phyloP scores from a whole-genome alignment of 2,329 filamentous ascomycete species.

The Neocatenulostroma microsporum region DNA sequence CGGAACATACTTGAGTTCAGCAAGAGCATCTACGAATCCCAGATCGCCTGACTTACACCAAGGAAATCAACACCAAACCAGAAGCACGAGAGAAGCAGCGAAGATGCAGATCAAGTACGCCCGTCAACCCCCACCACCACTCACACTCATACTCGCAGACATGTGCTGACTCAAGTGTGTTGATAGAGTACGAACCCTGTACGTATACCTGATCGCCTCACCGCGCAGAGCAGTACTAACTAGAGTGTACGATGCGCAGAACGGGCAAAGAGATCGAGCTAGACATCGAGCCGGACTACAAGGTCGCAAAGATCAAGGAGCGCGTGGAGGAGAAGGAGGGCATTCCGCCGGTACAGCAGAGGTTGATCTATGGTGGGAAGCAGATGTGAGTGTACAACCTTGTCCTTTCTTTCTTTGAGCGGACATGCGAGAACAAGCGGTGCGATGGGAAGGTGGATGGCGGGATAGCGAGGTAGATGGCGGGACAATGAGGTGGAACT shows the following conservation, averaged over 20 bases:
- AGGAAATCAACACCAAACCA: too few species aligned
- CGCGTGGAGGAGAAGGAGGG: slow-evolving; percentile 99
- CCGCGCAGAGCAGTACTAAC: too few species aligned
- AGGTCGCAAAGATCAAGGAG: slow-evolving; percentile 66
- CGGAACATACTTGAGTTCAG: too few species aligned
- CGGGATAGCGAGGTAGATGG: neutral
- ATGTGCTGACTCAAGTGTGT: slow-evolving; percentile 1
- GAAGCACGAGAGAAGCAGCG: too few species aligned
- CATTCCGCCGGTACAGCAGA: slow-evolving; percentile 93
- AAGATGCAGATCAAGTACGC: slow-evolving; percentile 26
- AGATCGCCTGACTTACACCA: too few species aligned
- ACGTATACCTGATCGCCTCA: too few species aligned
- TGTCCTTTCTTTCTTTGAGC: neutral
- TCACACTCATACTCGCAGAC: slow-evolving; percentile 2
- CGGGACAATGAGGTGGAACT: too few species aligned
- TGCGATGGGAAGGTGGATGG: neutral
- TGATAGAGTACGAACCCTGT: slow-evolving; percentile 84
- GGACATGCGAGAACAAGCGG: too few species aligned
- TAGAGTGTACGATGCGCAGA: too few species aligned
- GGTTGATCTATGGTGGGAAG: slow-evolving; percentile 93
- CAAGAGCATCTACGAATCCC: too few species aligned
- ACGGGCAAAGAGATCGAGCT: slow-evolving; percentile 99
- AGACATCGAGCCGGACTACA: slow-evolving; percentile 90
- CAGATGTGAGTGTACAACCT: slow-evolving; percentile 63
- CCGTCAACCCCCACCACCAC: slow-evolving; percentile 6